Percentiles rank a stretch among this genome's conserved stretches.
phyloP scores from a whole-genome alignment of 1,284 basidiomycete genomes.

The Malassezia nana region DNA sequence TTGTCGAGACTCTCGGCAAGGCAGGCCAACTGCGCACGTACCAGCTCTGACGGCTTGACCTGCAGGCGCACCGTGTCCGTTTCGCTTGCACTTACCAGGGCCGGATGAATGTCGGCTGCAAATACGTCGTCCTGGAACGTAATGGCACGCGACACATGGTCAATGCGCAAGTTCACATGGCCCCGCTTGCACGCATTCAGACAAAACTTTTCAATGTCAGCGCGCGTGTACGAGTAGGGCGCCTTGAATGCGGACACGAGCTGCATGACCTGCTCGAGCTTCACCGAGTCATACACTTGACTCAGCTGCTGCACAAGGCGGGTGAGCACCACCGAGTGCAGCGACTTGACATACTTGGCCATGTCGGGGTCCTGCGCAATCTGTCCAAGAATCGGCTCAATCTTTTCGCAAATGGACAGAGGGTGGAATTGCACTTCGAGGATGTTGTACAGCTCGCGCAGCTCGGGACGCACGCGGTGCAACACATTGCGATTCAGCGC shows the following conservation, averaged over 20 bases:
- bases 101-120: slow-evolving; percentile 38
- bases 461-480: slow-evolving; percentile 64
- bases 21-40: slow-evolving; percentile 45
- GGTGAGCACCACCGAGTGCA: slow-evolving; percentile 83
- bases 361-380: slow-evolving; percentile 41
- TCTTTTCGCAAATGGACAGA: slow-evolving; percentile 69
- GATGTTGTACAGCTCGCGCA: slow-evolving; percentile 77
- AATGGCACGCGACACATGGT: slow-evolving; percentile 78
- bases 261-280: slow-evolving; percentile 49
- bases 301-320: slow-evolving; percentile 87
- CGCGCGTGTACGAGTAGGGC: slow-evolving; percentile 39
- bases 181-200: slow-evolving; percentile 83
- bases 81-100: slow-evolving; percentile 27
- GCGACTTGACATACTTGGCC: slow-evolving; percentile 66
- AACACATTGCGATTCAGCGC: slow-evolving; percentile 64
- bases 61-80: slow-evolving; percentile 40
- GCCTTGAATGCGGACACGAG: slow-evolving; percentile 46
- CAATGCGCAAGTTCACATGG: slow-evolving; percentile 76
- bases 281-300: slow-evolving; percentile 85
- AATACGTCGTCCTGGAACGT: slow-evolving; percentile 66
- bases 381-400: slow-evolving; percentile 67
- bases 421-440: slow-evolving; percentile 94
- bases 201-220: slow-evolving; percentile 58
- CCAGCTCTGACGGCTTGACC: slow-evolving; percentile 43
- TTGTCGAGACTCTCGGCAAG: slow-evolving; percentile 43